Base-by-base conservation (phyloP, 108 stramenopile genomes). In the Cyclotella kingstonii region DNA sequence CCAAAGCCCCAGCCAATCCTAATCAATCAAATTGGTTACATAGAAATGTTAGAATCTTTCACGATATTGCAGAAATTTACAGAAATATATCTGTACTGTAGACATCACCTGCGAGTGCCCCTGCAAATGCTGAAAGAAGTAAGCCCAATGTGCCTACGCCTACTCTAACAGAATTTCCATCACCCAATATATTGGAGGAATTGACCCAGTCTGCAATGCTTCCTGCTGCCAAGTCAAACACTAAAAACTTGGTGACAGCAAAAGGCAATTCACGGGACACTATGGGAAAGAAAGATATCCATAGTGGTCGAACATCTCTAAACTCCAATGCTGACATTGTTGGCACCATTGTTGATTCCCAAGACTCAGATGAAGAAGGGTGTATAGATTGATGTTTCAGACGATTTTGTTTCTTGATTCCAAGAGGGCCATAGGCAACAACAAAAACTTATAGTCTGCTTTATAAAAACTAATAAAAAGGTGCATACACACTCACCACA, bases 201-300 rank as follows among this genome's bases (percentile, higher is more conserved):
- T 90, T 90, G 34, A 85, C 40, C 14, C 89, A 60, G 31, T 52
- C 65, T 6, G 83, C 66, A 34, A 89, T 67, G 4, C 60, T 51
- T 42, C 52, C 66, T 14, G 91, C 77, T 54, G 90, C 56, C 6
- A 94, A 19, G 43, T 94, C 93, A 68, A 94, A 94, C 1, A 81
- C 81, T 15, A 89, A 58, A 51, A 94, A 94, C 50, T 94, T 94
- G 11, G 84, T 82, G 4, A 94, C 76, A 11, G 86, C 93, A 64
- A 94, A 94, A 28, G 89, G 87, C 9, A 94, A 70, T 69, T 94
- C 93, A n/a, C 93, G 78, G 7, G 81, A 82, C 34, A 83, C 80
- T 19, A 86, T 94, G 22, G 93, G 87, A 36, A 50, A 48, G 58
- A 90, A 89, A 0, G 84, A 84, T 17, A 75, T 63, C 83, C 83